These are phyloP conservation scores for Ascochyta viciae-villosae DNA, from an alignment of 2,329 filamentous ascomycete species.

Conservation along the genomic window DNA sequence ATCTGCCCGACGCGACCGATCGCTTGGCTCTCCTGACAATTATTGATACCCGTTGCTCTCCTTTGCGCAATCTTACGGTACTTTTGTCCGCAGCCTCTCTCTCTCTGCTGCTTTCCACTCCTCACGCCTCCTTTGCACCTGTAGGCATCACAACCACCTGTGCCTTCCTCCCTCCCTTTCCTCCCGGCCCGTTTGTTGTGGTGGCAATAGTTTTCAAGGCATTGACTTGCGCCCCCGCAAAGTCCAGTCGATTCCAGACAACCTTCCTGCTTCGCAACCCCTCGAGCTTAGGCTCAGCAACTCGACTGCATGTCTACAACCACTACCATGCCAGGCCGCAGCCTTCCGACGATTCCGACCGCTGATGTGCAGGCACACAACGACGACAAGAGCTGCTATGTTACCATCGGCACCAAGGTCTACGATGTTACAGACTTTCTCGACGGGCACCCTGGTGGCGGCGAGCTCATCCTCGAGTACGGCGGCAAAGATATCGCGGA, in stretches of 20 bases:
- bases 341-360: conserved; percentile 80
- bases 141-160: background rate
- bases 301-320: conserved; percentile 27
- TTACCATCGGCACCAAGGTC: conserved; percentile 86
- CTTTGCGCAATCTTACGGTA: conserved; percentile 14
- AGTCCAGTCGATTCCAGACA: background rate
- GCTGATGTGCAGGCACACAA: conserved; percentile 85
- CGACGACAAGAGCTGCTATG: conserved; percentile 84
- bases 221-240: conserved; percentile 1
- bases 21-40: conserved; percentile 20
- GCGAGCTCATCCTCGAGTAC: conserved; percentile 86
- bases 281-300: background rate
- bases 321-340: conserved; percentile 78
- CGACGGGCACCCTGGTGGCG: conserved; percentile 87
- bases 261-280: background rate
- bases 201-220: background rate
- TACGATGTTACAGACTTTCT: conserved; percentile 95
- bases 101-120: conserved; percentile 4
- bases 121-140: background rate
- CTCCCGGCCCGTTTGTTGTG: background rate
- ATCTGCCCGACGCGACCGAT: conserved; percentile 17
- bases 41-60: conserved; percentile 10
- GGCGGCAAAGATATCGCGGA: conserved; percentile 84
- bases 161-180: background rate
- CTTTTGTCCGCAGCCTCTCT: conserved; percentile 5